phyloP scores from a whole-genome alignment of 345 rosid species.

The Viola odorata region DNA sequence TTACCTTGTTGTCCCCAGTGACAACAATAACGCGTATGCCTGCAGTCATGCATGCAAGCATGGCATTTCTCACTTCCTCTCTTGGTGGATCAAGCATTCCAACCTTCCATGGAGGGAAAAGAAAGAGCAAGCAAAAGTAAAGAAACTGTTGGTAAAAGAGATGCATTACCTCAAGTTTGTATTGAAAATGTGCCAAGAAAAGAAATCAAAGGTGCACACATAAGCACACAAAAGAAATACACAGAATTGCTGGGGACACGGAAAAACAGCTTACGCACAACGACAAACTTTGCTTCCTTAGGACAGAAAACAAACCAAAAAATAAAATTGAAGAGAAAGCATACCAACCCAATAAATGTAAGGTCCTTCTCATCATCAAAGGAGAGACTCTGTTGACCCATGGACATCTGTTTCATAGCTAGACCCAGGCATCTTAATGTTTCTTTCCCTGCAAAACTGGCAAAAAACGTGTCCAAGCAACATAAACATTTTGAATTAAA shows the following conservation, averaged over 20 bases:
- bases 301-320: no score
- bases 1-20: constrained; percentile 98
- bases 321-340: constrained; percentile 42
- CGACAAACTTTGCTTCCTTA: no score
- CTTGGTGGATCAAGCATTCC: constrained; percentile 99
- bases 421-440: constrained; percentile 88
- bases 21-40: constrained; percentile 99
- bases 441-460: constrained; percentile 95
- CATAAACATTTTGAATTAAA: no score
- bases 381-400: constrained; percentile 63
- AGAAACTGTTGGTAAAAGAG: no score
- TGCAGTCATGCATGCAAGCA: constrained; percentile 95
- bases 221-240: no score
- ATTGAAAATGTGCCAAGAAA: no score
- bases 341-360: constrained; percentile 99
- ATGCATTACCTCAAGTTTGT: no score
- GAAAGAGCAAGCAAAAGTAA: neutral
- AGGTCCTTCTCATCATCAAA: constrained; percentile 85
- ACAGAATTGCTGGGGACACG: no score
- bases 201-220: no score
- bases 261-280: no score
- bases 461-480: constrained; percentile 11
- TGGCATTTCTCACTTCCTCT: constrained; percentile 92
- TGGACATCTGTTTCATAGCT: constrained; percentile 78
- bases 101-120: constrained; percentile 43